These are phyloP conservation scores for Saussurea involucrata DNA, from an alignment of 129 eudicot genomes.

Conservation along the genomic window DNA sequence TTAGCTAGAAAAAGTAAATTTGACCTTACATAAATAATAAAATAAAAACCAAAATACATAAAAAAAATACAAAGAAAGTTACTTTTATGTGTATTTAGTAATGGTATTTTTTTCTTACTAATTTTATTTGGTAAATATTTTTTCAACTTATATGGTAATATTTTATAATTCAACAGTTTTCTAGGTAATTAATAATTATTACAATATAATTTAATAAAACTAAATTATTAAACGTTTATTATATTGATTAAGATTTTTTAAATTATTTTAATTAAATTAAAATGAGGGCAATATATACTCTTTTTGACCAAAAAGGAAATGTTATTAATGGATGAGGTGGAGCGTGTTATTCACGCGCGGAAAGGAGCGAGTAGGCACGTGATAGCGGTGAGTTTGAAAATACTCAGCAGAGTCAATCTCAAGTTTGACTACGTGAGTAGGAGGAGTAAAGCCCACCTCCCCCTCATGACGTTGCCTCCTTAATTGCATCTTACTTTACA, in stretches of 20 bases:
- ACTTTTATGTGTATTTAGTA: not conserved
- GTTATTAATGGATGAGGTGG: not conserved
- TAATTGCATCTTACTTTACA: not conserved
- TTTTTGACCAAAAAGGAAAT: not conserved
- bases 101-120: not conserved
- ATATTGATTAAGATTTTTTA: no score
- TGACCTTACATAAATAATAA: no score
- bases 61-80: not conserved
- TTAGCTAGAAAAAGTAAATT: not conserved
- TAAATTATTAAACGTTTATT: no score
- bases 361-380: conserved; percentile 3
- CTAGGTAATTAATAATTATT: no score
- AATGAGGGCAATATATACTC: not conserved
- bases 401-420: conserved; percentile 20
- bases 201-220: no score
- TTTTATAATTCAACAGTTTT: not conserved
- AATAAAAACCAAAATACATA: not conserved
- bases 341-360: conserved; percentile 3
- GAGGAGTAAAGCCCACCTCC: conserved; percentile 18
- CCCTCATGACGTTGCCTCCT: conserved; percentile 25
- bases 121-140: not conserved
- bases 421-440: conserved; percentile 26
- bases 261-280: no score
- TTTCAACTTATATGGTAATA: not conserved
- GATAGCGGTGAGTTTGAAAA: conserved; percentile 32